Conservation (phyloP, 2,329 filamentous ascomycete genomes). For the Trichoderma afroharzianum region DNA sequence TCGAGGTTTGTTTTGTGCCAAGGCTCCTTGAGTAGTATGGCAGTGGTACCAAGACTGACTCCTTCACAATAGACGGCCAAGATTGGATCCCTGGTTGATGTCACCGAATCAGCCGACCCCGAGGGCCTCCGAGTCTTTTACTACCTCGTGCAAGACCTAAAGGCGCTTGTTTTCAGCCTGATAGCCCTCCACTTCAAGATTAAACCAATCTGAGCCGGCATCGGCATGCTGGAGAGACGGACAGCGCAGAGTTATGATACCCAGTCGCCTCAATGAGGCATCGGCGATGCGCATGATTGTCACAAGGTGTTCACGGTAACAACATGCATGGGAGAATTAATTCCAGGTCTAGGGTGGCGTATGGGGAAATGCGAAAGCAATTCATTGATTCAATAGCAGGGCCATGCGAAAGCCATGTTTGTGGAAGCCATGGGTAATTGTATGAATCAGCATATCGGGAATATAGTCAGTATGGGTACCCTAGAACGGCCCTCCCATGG, state of each 20-base stretch:
- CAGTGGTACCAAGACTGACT: not conserved
- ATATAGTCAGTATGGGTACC: not conserved
- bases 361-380: conserved; percentile 1
- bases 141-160: conserved; percentile 95
- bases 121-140: conserved; percentile 97
- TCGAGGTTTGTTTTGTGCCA: conserved; percentile 63
- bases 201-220: conserved; percentile 62
- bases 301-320: not conserved
- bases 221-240: conserved; percentile 13
- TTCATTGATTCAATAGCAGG: not conserved
- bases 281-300: not conserved
- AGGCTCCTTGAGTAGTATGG: not conserved
- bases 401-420: not conserved
- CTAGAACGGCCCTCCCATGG: not conserved
- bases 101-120: conserved; percentile 92
- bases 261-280: not conserved
- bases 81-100: conserved; percentile 94
- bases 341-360: not conserved
- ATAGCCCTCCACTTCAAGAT: conserved; percentile 98
- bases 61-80: conserved; percentile 75
- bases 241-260: conserved; percentile 16
- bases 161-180: conserved; percentile 92
- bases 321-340: not conserved
- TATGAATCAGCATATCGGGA: not conserved
- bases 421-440: not conserved